Evolutionary conservation across 768 basidiomycete species (phyloP).

Genomic region (Amanita pseudoporphyria): DNA sequence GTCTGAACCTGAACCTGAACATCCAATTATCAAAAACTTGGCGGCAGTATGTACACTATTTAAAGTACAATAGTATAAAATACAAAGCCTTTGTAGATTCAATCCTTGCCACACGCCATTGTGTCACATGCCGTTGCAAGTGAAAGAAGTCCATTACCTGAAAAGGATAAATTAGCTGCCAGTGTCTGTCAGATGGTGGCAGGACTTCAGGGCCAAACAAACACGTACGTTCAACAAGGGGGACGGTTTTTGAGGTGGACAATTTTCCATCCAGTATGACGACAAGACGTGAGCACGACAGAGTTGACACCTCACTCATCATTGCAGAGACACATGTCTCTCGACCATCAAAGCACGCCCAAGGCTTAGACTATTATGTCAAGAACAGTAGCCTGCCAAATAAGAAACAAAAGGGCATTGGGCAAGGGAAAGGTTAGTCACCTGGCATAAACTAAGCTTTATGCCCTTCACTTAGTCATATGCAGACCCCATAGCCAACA

Average conservation of each 20-base stretch:
- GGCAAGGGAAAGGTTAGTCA: neutral
- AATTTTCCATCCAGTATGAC: neutral
- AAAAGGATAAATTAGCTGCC: neutral
- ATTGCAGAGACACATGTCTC: neutral
- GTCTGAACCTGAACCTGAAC: neutral
- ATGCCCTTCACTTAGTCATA: neutral
- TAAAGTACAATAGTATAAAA: too few species aligned
- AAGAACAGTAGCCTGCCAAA: neutral
- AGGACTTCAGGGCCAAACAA: neutral
- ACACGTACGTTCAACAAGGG: neutral
- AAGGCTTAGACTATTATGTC: neutral
- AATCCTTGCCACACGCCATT: too few species aligned
- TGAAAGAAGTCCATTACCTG: conserved; percentile 8
- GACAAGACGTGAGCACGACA: neutral
- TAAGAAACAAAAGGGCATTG: neutral
- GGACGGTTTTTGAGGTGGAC: neutral
- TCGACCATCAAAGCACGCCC: neutral
- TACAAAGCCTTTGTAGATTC: too few species aligned
- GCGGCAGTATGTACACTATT: too few species aligned
- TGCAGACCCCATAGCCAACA: neutral
- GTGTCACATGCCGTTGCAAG: neutral
- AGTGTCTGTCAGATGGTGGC: conserved; percentile 10
- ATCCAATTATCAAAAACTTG: conserved; percentile 18
- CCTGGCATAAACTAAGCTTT: neutral
- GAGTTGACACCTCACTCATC: neutral